Conservation (phyloP, 1,284 basidiomycete species). For the Ceratobasidium sp. region DNA sequence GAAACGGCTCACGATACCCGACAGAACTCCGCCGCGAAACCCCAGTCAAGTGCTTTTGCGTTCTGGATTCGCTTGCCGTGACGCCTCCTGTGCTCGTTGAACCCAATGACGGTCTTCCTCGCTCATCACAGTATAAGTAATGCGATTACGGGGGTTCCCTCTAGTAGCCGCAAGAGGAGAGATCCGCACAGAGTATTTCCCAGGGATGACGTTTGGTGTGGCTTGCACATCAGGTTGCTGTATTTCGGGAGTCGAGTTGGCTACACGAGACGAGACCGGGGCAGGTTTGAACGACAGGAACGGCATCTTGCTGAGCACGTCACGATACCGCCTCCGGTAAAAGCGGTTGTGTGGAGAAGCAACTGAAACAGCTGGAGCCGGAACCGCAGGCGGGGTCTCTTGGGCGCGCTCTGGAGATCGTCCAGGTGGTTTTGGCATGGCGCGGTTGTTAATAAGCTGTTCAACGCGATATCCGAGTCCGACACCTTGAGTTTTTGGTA, state of each 20-base stretch:
- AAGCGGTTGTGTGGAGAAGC: conserved; percentile 63
- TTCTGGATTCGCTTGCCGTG: background rate
- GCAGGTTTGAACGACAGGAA: conserved; percentile 59
- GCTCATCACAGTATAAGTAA: conserved; percentile 22
- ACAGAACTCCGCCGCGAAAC: background rate
- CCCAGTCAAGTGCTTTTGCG: background rate
- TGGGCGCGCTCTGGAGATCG: conserved; percentile 11
- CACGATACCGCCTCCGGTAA: conserved; percentile 72
- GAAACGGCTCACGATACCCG: background rate
- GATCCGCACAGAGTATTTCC: conserved; percentile 22
- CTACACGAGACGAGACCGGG: background rate
- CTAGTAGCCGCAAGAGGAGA: conserved; percentile 26
- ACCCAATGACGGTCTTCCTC: conserved; percentile 39
- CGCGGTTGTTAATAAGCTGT: conserved; percentile 50
- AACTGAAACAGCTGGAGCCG: conserved; percentile 44
- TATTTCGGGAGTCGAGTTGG: background rate
- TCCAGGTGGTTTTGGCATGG: conserved; percentile 18
- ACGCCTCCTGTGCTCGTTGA: conserved; percentile 6
- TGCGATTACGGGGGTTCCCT: conserved; percentile 21
- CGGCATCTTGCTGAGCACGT: conserved; percentile 68
- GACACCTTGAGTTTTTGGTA: conserved; percentile 5
- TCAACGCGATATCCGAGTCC: conserved; percentile 39
- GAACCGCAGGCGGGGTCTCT: background rate
- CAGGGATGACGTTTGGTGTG: conserved; percentile 12
- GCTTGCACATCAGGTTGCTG: background rate